These are phyloP conservation scores for Taphrina wiesneri DNA, from an alignment of 1,139 yeast species.

Conservation along the genomic window DNA sequence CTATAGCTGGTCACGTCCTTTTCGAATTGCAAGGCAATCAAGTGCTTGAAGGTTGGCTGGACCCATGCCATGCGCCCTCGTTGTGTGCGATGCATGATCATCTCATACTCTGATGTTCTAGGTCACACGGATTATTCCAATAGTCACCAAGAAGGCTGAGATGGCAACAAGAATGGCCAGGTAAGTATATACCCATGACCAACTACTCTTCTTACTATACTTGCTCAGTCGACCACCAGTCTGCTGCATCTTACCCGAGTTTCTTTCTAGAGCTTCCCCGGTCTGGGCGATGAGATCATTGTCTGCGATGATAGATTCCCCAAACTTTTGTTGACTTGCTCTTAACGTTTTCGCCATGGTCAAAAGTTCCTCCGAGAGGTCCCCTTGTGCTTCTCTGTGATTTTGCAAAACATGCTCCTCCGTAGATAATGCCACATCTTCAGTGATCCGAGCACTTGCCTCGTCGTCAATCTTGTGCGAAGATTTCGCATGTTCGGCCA, in stretches of 20 bases:
- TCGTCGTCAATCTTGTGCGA: not conserved
- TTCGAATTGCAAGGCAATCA: too few species aligned
- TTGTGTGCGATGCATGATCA: not conserved
- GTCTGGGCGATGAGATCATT: constrained; percentile 30
- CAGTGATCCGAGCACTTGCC: not conserved
- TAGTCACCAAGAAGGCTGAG: constrained; percentile 9
- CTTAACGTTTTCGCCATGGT: constrained; percentile 30
- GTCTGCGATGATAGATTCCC: constrained; percentile 29
- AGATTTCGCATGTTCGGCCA: not conserved
- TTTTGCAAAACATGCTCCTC: constrained; percentile 27
- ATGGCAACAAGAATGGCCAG: constrained; percentile 27
- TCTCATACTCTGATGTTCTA: not conserved
- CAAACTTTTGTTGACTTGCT: constrained; percentile 22
- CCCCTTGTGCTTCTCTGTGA: constrained; percentile 31
- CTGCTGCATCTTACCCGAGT: constrained; percentile 20
- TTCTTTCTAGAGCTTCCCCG: constrained; percentile 25
- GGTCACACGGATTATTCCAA: constrained; percentile 16
- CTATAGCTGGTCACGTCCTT: too few species aligned
- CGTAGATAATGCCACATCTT: not conserved
- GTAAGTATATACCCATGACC: constrained; percentile 20
- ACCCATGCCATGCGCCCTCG: not conserved
- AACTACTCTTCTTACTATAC: constrained; percentile 24
- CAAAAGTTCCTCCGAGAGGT: constrained; percentile 27
- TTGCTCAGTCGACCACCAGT: constrained; percentile 26
- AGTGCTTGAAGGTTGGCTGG: not conserved